Evolutionary conservation across 2,329 filamentous ascomycete genomes (phyloP).

Genomic region (Cordyceps fumosorosea): DNA sequence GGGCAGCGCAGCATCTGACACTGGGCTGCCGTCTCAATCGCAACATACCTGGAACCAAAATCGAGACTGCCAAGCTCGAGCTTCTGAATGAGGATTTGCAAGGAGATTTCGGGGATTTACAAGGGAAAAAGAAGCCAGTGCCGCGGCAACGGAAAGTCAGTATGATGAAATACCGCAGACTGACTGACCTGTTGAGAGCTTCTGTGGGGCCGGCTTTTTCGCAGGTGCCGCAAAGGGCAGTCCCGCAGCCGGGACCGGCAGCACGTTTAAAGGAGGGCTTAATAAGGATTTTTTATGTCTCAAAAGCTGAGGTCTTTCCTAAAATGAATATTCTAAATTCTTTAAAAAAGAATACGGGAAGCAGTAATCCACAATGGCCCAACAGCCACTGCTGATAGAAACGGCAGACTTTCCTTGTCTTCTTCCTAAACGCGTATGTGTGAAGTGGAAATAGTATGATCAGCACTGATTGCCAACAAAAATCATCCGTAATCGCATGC

Average conservation of each 20-base stretch:
- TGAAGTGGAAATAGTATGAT: too few relatives aligned
- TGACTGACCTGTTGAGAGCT: constrained; percentile 4
- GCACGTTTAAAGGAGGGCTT: neutral
- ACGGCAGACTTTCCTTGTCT: too few relatives aligned
- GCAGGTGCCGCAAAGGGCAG: constrained; percentile 3
- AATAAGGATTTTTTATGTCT: neutral
- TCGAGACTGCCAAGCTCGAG: neutral
- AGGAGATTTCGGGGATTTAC: neutral
- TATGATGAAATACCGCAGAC: constrained; percentile 6
- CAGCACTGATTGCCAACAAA: too few relatives aligned
- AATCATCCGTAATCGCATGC: too few relatives aligned
- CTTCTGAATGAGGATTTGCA: neutral
- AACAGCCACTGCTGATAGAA: too few relatives aligned
- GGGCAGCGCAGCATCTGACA: neutral
- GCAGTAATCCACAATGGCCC: too few relatives aligned
- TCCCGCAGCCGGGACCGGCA: neutral
- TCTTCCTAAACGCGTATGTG: too few relatives aligned
- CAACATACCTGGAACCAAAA: constrained; percentile 6
- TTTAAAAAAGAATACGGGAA: too few relatives aligned
- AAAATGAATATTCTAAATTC: too few relatives aligned
- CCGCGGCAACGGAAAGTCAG: neutral
- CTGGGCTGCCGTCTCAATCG: neutral
- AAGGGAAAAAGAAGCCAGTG: neutral
- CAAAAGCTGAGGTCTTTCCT: too few relatives aligned
- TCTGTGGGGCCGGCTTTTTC: neutral